A percentile compares a stretch with the other conserved stretches of the same genome.
Conservation (phyloP, 345 rosid genomes). For the Aquilaria malaccensis region DNA sequence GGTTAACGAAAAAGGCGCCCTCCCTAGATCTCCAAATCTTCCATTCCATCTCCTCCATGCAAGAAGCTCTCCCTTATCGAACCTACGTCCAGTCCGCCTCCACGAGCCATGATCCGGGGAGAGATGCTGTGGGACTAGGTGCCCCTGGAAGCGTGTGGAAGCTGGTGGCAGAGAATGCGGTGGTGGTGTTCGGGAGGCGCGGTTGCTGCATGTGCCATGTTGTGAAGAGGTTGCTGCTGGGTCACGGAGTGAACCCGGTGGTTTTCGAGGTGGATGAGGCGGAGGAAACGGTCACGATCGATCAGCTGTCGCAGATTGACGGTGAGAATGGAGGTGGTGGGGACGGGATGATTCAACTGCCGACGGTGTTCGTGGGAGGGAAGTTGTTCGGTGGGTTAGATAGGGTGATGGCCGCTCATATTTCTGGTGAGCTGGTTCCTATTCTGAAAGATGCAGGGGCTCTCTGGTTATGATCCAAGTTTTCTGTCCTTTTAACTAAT, state of each 20-base stretch:
- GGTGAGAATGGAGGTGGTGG: slow-evolving; percentile 9
- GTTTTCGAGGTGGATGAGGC: slow-evolving; percentile 53
- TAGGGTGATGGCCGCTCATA: slow-evolving; percentile 73
- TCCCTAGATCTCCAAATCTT: background rate
- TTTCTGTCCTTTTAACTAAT: background rate
- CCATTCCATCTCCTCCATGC: slow-evolving; percentile 28
- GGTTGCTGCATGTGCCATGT: slow-evolving; percentile 84
- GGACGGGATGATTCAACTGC: slow-evolving; percentile 35
- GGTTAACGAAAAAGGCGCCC: background rate
- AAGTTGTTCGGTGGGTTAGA: slow-evolving; percentile 81
- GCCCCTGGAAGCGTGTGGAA: slow-evolving; percentile 18
- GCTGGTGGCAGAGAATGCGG: slow-evolving; percentile 51
- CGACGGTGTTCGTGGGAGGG: slow-evolving; percentile 77
- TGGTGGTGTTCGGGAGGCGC: slow-evolving; percentile 48
- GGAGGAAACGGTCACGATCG: slow-evolving; percentile 34
- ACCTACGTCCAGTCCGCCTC: slow-evolving; percentile 14
- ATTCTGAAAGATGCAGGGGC: slow-evolving; percentile 72
- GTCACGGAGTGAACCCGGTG: slow-evolving; percentile 71
- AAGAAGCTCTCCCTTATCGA: slow-evolving; percentile 46
- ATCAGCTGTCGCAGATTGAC: slow-evolving; percentile 22
- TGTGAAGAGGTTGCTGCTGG: slow-evolving; percentile 52
- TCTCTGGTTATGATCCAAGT: slow-evolving; percentile 57
- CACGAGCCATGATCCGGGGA: background rate
- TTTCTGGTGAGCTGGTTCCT: slow-evolving; percentile 82
- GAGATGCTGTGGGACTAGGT: slow-evolving; percentile 4